A percentile compares a stretch with the other conserved stretches of the same genome.
These are phyloP conservation scores for Pisolithus orientalis DNA, from an alignment of 768 basidiomycete genomes.

Conservation along the genomic window DNA sequence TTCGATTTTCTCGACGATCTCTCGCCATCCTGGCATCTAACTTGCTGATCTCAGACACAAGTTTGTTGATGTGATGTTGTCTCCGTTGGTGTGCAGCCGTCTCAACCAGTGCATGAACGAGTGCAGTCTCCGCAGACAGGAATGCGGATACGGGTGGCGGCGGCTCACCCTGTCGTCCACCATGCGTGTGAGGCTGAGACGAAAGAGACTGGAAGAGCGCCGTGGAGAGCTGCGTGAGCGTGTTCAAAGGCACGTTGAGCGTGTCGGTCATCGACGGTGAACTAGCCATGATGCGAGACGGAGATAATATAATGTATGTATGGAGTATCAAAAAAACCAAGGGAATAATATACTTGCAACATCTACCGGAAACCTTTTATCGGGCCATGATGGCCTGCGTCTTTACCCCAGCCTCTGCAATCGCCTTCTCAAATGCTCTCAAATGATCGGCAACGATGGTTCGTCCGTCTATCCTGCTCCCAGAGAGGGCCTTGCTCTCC, in stretches of 20 bases:
- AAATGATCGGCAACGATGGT: conserved; percentile 73
- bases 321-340: neutral
- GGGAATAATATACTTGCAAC: conserved; percentile 1
- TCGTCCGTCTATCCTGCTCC: conserved; percentile 48
- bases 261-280: conserved; percentile 48
- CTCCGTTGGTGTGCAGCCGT: conserved; percentile 70
- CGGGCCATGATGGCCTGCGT: conserved; percentile 81
- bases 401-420: conserved; percentile 67
- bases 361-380: conserved; percentile 25
- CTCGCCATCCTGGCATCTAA: conserved; percentile 64
- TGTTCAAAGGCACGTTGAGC: conserved; percentile 55
- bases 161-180: conserved; percentile 12
- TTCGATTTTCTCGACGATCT: conserved; percentile 59
- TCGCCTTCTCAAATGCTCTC: conserved; percentile 63
- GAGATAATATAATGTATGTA: neutral
- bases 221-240: conserved; percentile 58
- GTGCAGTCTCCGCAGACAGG: conserved; percentile 52
- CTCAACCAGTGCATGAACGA: conserved; percentile 60
- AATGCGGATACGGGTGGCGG: conserved; percentile 54
- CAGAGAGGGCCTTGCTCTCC: conserved; percentile 37
- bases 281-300: conserved; percentile 8
- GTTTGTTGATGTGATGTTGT: conserved; percentile 64
- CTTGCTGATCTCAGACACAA: conserved; percentile 65
- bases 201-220: conserved; percentile 70
- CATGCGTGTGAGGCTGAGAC: conserved; percentile 39